phyloP scores from a whole-genome alignment of 2,329 filamentous ascomycete species.

The Nannizziopsis barbatae region DNA sequence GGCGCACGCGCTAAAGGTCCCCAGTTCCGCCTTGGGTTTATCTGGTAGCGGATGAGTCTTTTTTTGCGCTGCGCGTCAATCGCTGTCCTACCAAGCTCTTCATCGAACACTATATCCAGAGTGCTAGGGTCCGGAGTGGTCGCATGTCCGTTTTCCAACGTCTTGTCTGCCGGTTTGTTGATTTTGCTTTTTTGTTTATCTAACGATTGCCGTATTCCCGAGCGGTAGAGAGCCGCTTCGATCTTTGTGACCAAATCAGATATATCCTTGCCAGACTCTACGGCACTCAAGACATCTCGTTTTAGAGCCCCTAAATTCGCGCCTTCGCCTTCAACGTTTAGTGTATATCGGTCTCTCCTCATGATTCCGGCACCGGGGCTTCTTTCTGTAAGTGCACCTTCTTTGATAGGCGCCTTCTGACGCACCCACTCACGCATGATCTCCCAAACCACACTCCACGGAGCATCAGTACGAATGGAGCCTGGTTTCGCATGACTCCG shows the following conservation, averaged over 20 bases:
- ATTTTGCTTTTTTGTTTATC: not conserved
- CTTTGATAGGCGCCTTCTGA: conserved; percentile 67
- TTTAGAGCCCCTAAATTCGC: conserved; percentile 25
- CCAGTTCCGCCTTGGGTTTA: conserved; percentile 88
- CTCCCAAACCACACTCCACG: conserved; percentile 83
- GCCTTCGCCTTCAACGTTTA: conserved; percentile 23
- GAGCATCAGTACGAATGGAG: conserved; percentile 86
- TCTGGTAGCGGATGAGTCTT: conserved; percentile 73
- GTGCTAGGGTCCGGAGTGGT: conserved; percentile 27
- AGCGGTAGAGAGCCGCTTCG: conserved; percentile 36
- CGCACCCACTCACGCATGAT: conserved; percentile 85
- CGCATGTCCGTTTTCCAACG: not conserved
- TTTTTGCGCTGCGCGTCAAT: conserved; percentile 41
- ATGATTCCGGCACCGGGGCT: conserved; percentile 63
- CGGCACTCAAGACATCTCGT: conserved; percentile 27
- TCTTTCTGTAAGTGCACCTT: conserved; percentile 56
- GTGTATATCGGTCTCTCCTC: conserved; percentile 31
- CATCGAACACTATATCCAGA: conserved; percentile 65
- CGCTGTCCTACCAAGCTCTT: conserved; percentile 58
- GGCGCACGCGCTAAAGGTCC: conserved; percentile 57
- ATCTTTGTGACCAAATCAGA: conserved; percentile 33
- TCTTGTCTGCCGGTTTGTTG: not conserved
- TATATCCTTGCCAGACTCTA: conserved; percentile 26
- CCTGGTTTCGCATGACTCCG: conserved; percentile 82
- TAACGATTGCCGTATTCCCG: conserved; percentile 20